These are phyloP conservation scores for Rhinocladiella similis DNA, from an alignment of 2,329 filamentous ascomycete genomes.

Conservation along the genomic window DNA sequence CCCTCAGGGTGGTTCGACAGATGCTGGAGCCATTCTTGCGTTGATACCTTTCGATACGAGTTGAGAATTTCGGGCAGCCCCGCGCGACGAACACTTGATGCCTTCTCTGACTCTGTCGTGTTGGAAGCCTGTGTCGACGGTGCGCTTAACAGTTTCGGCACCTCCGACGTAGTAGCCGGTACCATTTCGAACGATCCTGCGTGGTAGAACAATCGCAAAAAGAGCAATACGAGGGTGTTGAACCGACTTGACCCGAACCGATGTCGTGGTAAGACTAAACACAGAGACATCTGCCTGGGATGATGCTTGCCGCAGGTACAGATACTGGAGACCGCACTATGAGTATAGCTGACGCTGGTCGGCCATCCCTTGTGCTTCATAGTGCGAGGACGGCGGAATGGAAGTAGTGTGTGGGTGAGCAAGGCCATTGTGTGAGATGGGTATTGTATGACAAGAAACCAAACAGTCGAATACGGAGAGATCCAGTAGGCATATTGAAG, in stretches of 20 bases:
- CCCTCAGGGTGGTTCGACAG: neutral
- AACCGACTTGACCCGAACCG: slow-evolving; percentile 24
- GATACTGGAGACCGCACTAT: neutral
- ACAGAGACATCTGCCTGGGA: slow-evolving; percentile 8
- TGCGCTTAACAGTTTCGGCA: neutral
- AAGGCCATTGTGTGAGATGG: slow-evolving; percentile 1
- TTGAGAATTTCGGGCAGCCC: slow-evolving; percentile 7
- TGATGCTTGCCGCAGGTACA: slow-evolving; percentile 16
- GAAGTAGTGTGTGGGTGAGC: slow-evolving; percentile 1
- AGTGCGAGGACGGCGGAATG: slow-evolving; percentile 5
- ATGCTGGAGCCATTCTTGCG: slow-evolving; percentile 9
- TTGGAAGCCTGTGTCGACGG: neutral
- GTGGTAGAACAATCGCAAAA: slow-evolving; percentile 25
- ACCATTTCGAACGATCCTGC: slow-evolving; percentile 17
- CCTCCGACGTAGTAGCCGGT: neutral
- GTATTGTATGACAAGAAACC: neutral
- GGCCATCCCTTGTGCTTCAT: slow-evolving; percentile 10
- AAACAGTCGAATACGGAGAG: neutral
- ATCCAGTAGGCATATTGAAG: neutral
- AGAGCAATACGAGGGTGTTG: slow-evolving; percentile 20
- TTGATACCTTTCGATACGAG: slow-evolving; percentile 14
- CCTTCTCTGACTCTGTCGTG: neutral
- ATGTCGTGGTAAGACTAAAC: slow-evolving; percentile 18
- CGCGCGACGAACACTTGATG: neutral
- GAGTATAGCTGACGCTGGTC: neutral